phyloP scores from a whole-genome alignment of 2,329 filamentous ascomycete species.

The Colletotrichum lentis region DNA sequence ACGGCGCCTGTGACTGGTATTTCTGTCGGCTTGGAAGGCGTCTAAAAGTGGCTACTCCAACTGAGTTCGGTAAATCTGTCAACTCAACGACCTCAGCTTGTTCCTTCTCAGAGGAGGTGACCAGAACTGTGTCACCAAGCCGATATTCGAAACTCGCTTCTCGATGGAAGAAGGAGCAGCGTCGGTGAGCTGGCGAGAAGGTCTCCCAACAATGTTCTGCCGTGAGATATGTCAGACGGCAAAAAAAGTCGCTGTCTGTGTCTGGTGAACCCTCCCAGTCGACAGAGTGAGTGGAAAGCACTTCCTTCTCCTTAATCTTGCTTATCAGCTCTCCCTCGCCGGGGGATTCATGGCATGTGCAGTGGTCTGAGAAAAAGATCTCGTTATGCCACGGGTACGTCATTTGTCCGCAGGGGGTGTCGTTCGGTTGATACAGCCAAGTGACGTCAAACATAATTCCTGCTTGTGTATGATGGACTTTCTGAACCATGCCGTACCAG shows the following conservation, averaged over 20 bases:
- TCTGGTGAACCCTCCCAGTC: constrained; percentile 63
- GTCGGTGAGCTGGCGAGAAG: constrained; percentile 62
- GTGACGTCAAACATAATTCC: constrained; percentile 66
- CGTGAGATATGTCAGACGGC: constrained; percentile 73
- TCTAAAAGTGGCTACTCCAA: constrained; percentile 15
- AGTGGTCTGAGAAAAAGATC: constrained; percentile 79
- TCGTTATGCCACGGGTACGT: constrained; percentile 77
- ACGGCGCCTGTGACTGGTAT: constrained; percentile 43
- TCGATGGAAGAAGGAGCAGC: constrained; percentile 55
- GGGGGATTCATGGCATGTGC: constrained; percentile 66
- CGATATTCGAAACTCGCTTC: constrained; percentile 45
- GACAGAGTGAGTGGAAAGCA: constrained; percentile 66
- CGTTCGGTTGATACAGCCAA: constrained; percentile 76
- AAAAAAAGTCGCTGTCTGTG: constrained; percentile 65
- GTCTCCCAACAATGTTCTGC: constrained; percentile 69
- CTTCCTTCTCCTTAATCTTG: constrained; percentile 61
- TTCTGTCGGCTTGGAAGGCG: no score
- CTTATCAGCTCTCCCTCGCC: constrained; percentile 20
- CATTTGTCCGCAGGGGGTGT: constrained; percentile 74
- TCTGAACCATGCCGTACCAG: constrained; percentile 77
- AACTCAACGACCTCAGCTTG: constrained; percentile 54
- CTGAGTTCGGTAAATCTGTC: constrained; percentile 36
- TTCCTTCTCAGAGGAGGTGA: constrained; percentile 17
- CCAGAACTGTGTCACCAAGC: constrained; percentile 68
- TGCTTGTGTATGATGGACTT: constrained; percentile 51